These are phyloP conservation scores for Monascus ruber DNA, from an alignment of 2,329 filamentous ascomycete genomes.

Conservation along the genomic window DNA sequence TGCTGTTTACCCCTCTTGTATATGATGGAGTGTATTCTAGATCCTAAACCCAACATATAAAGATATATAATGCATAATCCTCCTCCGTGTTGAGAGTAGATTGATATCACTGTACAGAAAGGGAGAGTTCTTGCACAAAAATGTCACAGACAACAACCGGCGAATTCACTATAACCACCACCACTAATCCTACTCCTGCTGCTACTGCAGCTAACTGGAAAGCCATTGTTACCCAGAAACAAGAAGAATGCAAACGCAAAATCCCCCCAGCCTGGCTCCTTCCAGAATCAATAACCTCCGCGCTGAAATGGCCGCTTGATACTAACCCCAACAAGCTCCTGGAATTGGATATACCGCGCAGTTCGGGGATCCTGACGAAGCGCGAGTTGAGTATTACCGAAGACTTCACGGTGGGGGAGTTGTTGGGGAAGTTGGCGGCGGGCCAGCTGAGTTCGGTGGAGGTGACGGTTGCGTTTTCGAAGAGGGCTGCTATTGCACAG, in stretches of 20 bases:
- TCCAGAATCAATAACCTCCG: constrained; percentile 2
- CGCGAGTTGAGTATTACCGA: constrained; percentile 40
- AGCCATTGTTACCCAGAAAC: constrained; percentile 13
- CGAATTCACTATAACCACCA: no score
- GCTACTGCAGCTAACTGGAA: constrained; percentile 7
- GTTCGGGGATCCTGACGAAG: constrained; percentile 34
- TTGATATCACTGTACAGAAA: no score
- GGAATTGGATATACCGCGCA: constrained; percentile 9
- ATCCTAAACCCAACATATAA: no score
- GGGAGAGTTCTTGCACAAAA: no score
- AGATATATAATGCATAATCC: no score
- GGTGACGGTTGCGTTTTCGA: constrained; percentile 27
- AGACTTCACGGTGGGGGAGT: constrained; percentile 10
- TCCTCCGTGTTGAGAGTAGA: no score
- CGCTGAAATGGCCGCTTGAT: background rate
- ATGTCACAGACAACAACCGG: no score
- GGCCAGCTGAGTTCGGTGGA: constrained; percentile 10
- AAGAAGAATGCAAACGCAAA: constrained; percentile 15
- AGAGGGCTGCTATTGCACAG: constrained; percentile 28
- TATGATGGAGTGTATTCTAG: no score
- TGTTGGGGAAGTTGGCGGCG: constrained; percentile 9
- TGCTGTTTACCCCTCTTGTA: no score
- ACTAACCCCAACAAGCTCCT: constrained; percentile 8
- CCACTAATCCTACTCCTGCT: no score
- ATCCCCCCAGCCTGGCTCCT: constrained; percentile 26